Evolutionary conservation across 345 rosid genomes (phyloP).

Genomic region (Kernera saxatilis): DNA sequence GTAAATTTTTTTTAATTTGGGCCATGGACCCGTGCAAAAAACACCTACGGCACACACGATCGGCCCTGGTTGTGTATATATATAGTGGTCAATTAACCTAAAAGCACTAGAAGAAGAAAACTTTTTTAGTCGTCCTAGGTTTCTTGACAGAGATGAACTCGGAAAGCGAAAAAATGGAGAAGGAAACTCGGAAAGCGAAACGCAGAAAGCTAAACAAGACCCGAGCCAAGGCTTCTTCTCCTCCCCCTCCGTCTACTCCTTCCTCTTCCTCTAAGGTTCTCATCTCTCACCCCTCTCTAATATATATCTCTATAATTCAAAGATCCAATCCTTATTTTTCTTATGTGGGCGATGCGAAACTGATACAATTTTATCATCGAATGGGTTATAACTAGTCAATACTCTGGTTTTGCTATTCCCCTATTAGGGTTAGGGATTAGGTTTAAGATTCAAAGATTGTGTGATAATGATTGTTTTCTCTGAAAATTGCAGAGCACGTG

Average conservation of each 20-base stretch:
- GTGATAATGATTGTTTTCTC: slow-evolving; percentile 11
- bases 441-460: neutral
- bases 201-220: no score
- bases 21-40: no score
- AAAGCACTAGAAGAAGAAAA: no score
- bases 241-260: neutral
- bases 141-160: no score
- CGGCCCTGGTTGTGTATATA: no score
- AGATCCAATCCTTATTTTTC: no score
- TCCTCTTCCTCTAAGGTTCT: slow-evolving; percentile 25
- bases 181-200: no score
- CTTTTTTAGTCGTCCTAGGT: no score
- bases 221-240: neutral
- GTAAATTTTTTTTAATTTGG: no score
- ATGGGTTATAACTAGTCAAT: neutral
- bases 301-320: neutral
- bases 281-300: neutral
- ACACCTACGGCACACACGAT: no score
- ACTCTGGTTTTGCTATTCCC: neutral
- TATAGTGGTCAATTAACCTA: no score
- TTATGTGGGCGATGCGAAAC: neutral
- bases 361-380: neutral
- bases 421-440: neutral
- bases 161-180: no score
- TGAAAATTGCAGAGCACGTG: slow-evolving; percentile 55